phyloP scores from a whole-genome alignment of 2,329 filamentous ascomycete species.

The Xylaria polymorpha region DNA sequence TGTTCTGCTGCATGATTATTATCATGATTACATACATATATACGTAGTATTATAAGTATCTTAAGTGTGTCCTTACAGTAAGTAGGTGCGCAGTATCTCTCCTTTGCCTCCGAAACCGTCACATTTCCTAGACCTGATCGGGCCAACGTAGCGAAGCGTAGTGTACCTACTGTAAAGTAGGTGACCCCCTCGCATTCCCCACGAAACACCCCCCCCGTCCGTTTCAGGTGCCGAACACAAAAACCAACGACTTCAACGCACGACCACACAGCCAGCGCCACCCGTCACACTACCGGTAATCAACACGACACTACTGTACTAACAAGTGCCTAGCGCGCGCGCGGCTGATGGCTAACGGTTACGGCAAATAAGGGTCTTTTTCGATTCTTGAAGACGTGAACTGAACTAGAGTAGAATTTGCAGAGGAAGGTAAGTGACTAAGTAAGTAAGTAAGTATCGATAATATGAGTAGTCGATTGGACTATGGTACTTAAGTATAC shows the following conservation, averaged over 20 bases:
- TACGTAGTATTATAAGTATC: too few species aligned
- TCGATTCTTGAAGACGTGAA: not conserved
- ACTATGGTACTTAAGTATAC: not conserved
- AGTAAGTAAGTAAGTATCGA: not conserved
- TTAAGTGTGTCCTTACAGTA: too few species aligned
- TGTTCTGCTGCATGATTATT: too few species aligned
- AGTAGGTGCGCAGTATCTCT: not conserved
- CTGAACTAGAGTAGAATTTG: not conserved
- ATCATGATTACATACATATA: too few species aligned
- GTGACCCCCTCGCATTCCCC: constrained; percentile 1
- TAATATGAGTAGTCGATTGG: not conserved
- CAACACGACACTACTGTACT: not conserved
- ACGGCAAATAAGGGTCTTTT: not conserved
- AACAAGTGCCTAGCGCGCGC: not conserved
- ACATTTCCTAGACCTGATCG: not conserved
- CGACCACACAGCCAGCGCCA: not conserved
- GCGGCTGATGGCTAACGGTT: not conserved
- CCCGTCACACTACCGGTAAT: not conserved
- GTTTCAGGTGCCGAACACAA: constrained; percentile 28
- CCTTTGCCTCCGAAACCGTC: not conserved
- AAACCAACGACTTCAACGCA: not conserved
- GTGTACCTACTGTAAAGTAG: too few species aligned
- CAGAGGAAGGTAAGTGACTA: not conserved
- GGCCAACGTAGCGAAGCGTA: not conserved
- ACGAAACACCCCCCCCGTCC: constrained; percentile 21